Evolutionary conservation across 306 rosid genomes (phyloP).

Genomic region (Citrullus colocynthis): DNA sequence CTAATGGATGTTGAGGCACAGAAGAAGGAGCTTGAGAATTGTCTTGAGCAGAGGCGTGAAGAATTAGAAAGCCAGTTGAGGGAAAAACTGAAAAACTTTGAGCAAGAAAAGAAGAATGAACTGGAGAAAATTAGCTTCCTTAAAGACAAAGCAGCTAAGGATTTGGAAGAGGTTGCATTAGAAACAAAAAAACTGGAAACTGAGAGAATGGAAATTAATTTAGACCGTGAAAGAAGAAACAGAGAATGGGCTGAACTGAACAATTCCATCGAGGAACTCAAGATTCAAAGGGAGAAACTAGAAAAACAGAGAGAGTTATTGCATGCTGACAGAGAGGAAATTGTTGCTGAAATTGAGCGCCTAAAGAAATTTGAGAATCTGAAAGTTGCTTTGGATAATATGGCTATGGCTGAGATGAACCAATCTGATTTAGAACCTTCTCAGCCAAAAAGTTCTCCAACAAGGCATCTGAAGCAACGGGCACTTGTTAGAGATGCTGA

Average conservation of each 20-base stretch:
- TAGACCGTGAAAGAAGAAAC: conserved; percentile 77
- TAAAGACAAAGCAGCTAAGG: conserved; percentile 57
- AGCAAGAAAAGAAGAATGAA: conserved; percentile 65
- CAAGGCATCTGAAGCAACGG: conserved; percentile 32
- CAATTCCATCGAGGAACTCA: conserved; percentile 75
- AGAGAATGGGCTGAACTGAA: conserved; percentile 85
- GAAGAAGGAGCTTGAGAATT: conserved; percentile 58
- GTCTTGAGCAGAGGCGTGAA: conserved; percentile 78
- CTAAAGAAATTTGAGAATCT: conserved; percentile 56
- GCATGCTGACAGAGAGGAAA: conserved; percentile 73
- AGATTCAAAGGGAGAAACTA: conserved; percentile 75
- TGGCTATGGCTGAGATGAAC: conserved; percentile 33
- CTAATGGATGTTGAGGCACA: conserved; percentile 66
- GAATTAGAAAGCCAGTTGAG: conserved; percentile 73
- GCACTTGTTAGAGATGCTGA: conserved; percentile 12
- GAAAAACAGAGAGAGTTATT: conserved; percentile 73
- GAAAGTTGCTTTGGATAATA: conserved; percentile 50
- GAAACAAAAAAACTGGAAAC: conserved; percentile 73
- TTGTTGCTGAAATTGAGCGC: conserved; percentile 55
- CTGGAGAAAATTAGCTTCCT: conserved; percentile 45
- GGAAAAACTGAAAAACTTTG: conserved; percentile 58
- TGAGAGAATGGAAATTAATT: conserved; percentile 64
- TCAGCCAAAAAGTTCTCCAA: conserved; percentile 29
- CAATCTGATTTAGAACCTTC: conserved; percentile 40
- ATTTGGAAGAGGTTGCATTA: conserved; percentile 54